Evolutionary conservation across 768 basidiomycete species (phyloP), one percentile per base, ranked within the genome.

Genomic region (Pholiota conissans): DNA sequence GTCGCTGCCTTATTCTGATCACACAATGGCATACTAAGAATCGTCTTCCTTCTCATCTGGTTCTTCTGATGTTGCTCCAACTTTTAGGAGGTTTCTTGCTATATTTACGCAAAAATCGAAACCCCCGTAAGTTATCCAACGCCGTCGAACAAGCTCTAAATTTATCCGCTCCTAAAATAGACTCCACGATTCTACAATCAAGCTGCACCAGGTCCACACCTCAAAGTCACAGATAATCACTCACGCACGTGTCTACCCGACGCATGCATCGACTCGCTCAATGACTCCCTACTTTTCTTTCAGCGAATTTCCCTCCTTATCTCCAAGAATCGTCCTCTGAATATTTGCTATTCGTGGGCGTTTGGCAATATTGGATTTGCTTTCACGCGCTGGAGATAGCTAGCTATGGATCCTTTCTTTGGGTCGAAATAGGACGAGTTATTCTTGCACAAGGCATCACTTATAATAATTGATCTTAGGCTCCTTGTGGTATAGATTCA

Each of bases 221-320:
- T 7, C 10, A 14, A 37, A 20, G 34, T 1, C 35, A 22, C 26
- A 24, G 51, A 52, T 40, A 27, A 52, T 28, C 35, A 39, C 16
- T 52, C 10, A 20, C 51, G 20, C 51, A 27, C 51, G 37, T 34
- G 51, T 40, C 16, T 39, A 35, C 26, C 34, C 40, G 29, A 39
- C 53, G 53, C 30, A 46, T 30, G 29, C 46, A 29, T 22, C 18
- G 24, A 11, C 27, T 16, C 29, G n/a, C n/a, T 32, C 42, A 45
- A 22, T 24, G 42, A 24, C 18, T 5, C 40, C 22, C 20, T 42
- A 20, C 42, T 18, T 22, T 52, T 24, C 13, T 24, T 28, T 8
- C 26, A 9, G 40, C 18, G 13, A 39, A 9, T 16, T 56, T 49
- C 48, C 55, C 55, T 56, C 37, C 55, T 56, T 56, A 56, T 56